Evolutionary conservation across 1,284 basidiomycete genomes (phyloP).

Genomic region (Neotropicomus parvogracilis): DNA sequence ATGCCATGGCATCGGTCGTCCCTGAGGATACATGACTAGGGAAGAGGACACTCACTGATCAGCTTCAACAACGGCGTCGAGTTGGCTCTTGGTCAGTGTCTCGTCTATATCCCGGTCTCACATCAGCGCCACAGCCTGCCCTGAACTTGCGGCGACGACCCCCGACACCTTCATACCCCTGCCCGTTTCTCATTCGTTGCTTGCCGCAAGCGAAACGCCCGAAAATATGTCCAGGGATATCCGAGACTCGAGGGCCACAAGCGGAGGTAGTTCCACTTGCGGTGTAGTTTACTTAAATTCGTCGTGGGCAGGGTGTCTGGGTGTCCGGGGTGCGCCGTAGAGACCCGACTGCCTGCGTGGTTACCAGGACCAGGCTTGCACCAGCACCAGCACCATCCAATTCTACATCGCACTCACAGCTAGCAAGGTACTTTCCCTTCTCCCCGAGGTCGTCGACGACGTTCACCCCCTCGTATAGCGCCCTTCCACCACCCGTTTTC

Average conservation of each 20-base stretch:
- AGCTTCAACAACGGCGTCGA: slow-evolving; percentile 24
- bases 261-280: not conserved
- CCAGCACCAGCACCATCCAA: slow-evolving; percentile 17
- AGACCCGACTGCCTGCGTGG: slow-evolving; percentile 8
- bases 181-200: not conserved
- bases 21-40: not conserved
- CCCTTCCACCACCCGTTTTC: slow-evolving; percentile 5
- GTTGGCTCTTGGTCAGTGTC: slow-evolving; percentile 13
- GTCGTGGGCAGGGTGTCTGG: not conserved
- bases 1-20: not conserved
- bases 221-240: too few relatives aligned
- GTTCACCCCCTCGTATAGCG: slow-evolving; percentile 6
- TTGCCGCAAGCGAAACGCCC: not conserved
- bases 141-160: slow-evolving; percentile 24
- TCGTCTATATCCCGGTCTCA: not conserved
- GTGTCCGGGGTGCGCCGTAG: slow-evolving; percentile 22
- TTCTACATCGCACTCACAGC: not conserved
- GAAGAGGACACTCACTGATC: slow-evolving; percentile 38
- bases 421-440: slow-evolving; percentile 7
- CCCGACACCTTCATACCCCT: slow-evolving; percentile 9
- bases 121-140: slow-evolving; percentile 20
- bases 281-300: too few relatives aligned
- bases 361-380: slow-evolving; percentile 4
- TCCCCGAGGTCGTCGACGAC: not conserved
- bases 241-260: not conserved